phyloP scores from a whole-genome alignment of 148 eudicot genomes.

The Selenicereus undatus region DNA sequence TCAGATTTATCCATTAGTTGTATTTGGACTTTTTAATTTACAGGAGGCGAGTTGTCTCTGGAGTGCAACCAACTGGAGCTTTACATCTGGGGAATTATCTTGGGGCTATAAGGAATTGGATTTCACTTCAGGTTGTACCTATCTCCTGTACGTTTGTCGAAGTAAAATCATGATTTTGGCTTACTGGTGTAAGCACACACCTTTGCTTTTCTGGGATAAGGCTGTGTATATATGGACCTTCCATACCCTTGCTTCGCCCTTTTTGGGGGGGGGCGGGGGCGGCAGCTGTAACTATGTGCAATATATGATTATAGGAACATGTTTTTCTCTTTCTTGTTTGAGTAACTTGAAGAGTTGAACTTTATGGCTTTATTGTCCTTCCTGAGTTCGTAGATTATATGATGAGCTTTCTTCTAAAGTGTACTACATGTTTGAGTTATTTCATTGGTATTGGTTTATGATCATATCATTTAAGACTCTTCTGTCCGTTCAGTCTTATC shows the following conservation, averaged over 20 bases:
- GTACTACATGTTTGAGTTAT: background rate
- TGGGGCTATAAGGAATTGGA: constrained; percentile 94
- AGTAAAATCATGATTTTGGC: background rate
- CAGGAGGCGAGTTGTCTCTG: constrained; percentile 96
- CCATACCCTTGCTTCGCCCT: background rate
- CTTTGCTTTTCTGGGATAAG: background rate
- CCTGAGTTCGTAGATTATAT: background rate
- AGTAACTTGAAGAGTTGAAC: no score
- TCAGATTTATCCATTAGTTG: constrained; percentile 27
- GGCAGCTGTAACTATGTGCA: no score
- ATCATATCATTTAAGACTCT: background rate
- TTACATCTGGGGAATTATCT: constrained; percentile 95
- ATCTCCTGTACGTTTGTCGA: background rate
- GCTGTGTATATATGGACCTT: background rate
- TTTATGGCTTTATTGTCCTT: background rate
- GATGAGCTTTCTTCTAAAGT: background rate
- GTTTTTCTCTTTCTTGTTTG: no score
- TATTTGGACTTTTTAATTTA: background rate
- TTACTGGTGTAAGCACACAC: background rate
- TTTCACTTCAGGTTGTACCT: constrained; percentile 66
- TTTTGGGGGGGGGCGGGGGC: no score
- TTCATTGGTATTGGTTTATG: background rate
- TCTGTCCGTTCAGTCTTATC: background rate
- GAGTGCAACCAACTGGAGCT: constrained; percentile 95
- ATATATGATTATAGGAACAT: no score